Conservation (phyloP, 176 grass and related monocot genomes). For the Saccharum spontaneum region DNA sequence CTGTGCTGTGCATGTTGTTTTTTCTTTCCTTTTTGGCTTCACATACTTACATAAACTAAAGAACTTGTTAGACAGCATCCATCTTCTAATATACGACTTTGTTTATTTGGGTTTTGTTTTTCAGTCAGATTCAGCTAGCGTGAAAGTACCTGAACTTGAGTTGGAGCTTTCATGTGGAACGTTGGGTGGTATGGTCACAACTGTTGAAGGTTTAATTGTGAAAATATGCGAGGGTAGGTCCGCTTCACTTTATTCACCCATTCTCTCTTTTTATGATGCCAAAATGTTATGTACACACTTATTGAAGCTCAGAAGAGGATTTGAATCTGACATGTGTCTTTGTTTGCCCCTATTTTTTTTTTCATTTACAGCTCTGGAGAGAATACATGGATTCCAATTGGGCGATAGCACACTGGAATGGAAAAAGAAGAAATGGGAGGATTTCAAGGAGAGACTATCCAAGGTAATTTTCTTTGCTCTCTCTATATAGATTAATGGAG, state of each 20-base stretch:
- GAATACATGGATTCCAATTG: slow-evolving; percentile 85
- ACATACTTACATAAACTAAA: not conserved
- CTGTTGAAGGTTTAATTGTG: slow-evolving; percentile 90
- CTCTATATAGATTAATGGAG: not conserved
- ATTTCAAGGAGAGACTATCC: slow-evolving; percentile 66
- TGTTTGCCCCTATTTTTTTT: not conserved
- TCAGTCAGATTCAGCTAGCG: slow-evolving; percentile 76
- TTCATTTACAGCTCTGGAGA: slow-evolving; percentile 65
- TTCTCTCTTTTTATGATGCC: not conserved
- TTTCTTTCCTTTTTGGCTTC: not conserved
- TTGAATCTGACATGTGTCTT: not conserved
- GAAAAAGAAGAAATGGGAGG: slow-evolving; percentile 89
- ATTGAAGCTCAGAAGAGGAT: not conserved
- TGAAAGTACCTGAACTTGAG: slow-evolving; percentile 91
- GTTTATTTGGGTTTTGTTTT: slow-evolving; percentile 24
- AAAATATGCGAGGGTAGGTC: slow-evolving; percentile 91
- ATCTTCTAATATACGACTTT: not conserved
- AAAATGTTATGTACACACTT: not conserved
- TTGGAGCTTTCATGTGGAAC: slow-evolving; percentile 85
- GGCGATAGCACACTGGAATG: slow-evolving; percentile 86
- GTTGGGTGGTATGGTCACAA: slow-evolving; percentile 90
- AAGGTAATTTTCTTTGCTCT: slow-evolving; percentile 44
- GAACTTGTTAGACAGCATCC: not conserved
- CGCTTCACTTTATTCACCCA: not conserved
- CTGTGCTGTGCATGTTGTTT: not conserved